Evolutionary conservation across 225 moss, liverwort and hornwort species (phyloP).

Genomic region (Asterella californica): DNA sequence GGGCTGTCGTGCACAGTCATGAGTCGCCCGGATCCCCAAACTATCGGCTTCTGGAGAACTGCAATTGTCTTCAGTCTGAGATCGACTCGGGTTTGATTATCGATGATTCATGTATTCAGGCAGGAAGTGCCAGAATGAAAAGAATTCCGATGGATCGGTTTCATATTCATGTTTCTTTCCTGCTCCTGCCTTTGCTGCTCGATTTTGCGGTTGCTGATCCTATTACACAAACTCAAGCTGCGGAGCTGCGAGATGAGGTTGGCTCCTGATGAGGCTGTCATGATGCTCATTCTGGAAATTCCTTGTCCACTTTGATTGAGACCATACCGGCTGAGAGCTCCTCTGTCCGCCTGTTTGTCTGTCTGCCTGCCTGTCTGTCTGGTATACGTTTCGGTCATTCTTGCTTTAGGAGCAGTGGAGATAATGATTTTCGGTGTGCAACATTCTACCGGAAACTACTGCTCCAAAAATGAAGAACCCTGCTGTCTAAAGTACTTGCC

Average conservation of each 20-base stretch:
- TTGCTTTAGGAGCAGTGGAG: not conserved
- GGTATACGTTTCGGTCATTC: too few species aligned
- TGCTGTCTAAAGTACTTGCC: not conserved
- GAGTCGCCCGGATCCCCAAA: too few species aligned
- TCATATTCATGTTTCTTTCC: not conserved
- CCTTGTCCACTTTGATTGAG: not conserved
- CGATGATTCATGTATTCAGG: not conserved
- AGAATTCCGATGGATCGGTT: constrained; percentile 3
- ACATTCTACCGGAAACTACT: not conserved
- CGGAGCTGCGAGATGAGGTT: constrained; percentile 92
- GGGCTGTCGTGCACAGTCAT: too few species aligned
- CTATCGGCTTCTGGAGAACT: not conserved
- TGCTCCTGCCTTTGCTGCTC: constrained; percentile 16
- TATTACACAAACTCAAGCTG: constrained; percentile 57
- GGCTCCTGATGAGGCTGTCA: not conserved
- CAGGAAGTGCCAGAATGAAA: not conserved
- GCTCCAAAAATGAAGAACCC: not conserved
- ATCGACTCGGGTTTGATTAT: not conserved
- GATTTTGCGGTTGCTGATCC: constrained; percentile 36
- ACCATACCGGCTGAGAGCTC: not conserved
- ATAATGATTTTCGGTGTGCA: not conserved
- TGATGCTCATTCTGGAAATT: not conserved
- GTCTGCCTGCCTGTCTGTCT: not conserved
- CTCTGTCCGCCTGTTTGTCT: not conserved
- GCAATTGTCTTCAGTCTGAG: not conserved